Evolutionary conservation across 1,284 basidiomycete species (phyloP).

Genomic region (Pyrrhoderma lamaoense): DNA sequence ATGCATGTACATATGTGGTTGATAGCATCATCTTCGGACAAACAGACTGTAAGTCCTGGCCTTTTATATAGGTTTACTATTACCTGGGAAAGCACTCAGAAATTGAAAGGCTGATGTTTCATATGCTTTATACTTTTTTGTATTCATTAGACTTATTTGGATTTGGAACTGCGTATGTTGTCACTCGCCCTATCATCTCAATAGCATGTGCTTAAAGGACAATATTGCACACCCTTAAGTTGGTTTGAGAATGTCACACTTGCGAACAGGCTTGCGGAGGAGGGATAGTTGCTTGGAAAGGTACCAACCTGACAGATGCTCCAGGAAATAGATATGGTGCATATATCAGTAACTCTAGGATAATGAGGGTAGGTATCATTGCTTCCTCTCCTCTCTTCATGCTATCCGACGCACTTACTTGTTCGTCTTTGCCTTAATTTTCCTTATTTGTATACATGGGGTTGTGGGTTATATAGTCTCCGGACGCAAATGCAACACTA

Average conservation of each 20-base stretch:
- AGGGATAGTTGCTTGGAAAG: constrained; percentile 55
- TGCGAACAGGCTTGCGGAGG: constrained; percentile 59
- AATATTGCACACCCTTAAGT: constrained; percentile 32
- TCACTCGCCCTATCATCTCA: no score
- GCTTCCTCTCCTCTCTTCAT: neutral
- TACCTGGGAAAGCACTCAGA: constrained; percentile 7
- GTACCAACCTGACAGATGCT: constrained; percentile 45
- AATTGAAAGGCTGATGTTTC: no score
- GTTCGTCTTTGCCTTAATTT: no score
- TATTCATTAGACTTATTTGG: constrained; percentile 42
- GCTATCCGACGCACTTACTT: no score
- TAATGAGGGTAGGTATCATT: constrained; percentile 43
- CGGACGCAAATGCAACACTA: constrained; percentile 47
- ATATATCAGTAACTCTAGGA: constrained; percentile 49
- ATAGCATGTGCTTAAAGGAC: no score
- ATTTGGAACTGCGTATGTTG: constrained; percentile 45
- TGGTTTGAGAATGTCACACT: constrained; percentile 56
- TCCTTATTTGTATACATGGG: neutral
- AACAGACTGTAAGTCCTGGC: constrained; percentile 46
- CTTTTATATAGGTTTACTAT: neutral
- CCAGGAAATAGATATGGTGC: constrained; percentile 51
- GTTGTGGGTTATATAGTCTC: constrained; percentile 36
- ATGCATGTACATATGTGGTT: constrained; percentile 51
- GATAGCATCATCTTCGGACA: constrained; percentile 57
- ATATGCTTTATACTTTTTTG: no score